Evolutionary conservation across 257 asterid species (phyloP).

Genomic region (Cordia subcordata): DNA sequence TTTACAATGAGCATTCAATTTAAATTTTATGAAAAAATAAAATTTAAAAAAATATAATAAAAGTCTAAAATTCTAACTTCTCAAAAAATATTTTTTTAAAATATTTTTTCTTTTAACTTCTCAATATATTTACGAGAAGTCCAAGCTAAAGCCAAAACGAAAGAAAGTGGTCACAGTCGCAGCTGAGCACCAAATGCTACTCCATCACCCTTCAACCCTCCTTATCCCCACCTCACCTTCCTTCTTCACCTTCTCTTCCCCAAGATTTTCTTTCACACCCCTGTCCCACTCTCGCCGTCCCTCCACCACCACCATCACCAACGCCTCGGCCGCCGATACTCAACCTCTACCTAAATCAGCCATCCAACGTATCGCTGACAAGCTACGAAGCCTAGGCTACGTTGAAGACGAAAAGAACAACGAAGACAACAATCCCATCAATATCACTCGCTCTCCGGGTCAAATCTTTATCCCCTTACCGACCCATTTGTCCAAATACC

Average conservation of each 20-base stretch:
- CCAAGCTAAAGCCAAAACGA: too few relatives aligned
- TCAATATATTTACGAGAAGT: too few relatives aligned
- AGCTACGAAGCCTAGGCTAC: conserved; percentile 88
- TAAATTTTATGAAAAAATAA: too few relatives aligned
- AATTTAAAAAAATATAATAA: too few relatives aligned
- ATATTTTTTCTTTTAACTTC: too few relatives aligned
- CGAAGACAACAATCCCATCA: conserved; percentile 13
- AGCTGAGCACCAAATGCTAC: neutral
- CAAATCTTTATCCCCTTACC: conserved; percentile 80
- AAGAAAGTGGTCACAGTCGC: too few relatives aligned
- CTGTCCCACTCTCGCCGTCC: neutral
- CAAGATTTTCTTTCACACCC: neutral
- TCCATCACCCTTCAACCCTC: neutral
- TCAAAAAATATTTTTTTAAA: too few relatives aligned
- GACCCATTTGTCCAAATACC: conserved; percentile 56
- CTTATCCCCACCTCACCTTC: conserved; percentile 17
- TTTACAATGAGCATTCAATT: too few relatives aligned
- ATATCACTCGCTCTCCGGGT: conserved; percentile 55
- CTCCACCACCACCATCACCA: neutral
- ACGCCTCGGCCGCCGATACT: conserved; percentile 16
- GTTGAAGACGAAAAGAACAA: conserved; percentile 42
- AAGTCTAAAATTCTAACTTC: too few relatives aligned
- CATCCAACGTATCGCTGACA: conserved; percentile 72
- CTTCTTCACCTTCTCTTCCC: conserved; percentile 21
- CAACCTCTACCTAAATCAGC: conserved; percentile 61